These are phyloP conservation scores for Pseudocercospora eumusae DNA, from an alignment of 2,329 filamentous ascomycete species.

Conservation along the genomic window DNA sequence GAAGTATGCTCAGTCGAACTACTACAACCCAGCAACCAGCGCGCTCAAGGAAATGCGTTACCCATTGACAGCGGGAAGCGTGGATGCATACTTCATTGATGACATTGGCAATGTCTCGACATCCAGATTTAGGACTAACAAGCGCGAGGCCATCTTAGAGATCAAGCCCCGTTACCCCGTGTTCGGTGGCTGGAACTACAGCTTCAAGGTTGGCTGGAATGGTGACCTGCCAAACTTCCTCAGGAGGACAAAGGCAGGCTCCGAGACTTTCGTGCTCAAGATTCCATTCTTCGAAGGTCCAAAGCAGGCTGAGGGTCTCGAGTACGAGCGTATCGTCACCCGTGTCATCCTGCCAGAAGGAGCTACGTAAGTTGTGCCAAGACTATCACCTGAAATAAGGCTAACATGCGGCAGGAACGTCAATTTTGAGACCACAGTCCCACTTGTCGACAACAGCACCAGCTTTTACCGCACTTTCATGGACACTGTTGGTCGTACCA, in stretches of 20 bases:
- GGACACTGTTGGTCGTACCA: slow-evolving; percentile 86
- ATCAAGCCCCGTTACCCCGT: slow-evolving; percentile 93
- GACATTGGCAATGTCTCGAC: slow-evolving; percentile 97
- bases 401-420: slow-evolving; percentile 63
- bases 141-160: slow-evolving; percentile 69
- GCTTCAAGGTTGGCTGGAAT: slow-evolving; percentile 96
- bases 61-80: slow-evolving; percentile 74
- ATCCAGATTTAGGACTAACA: slow-evolving; percentile 77
- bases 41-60: slow-evolving; percentile 82
- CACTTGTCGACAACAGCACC: slow-evolving; percentile 62
- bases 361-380: slow-evolving; percentile 64
- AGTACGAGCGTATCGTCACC: slow-evolving; percentile 78
- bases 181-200: slow-evolving; percentile 98
- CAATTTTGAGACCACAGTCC: slow-evolving; percentile 73
- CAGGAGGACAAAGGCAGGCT: slow-evolving; percentile 57
- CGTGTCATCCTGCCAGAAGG: slow-evolving; percentile 89
- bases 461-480: slow-evolving; percentile 84
- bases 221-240: slow-evolving; percentile 76
- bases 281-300: slow-evolving; percentile 93
- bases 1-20: slow-evolving; percentile 48
- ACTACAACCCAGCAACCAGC: slow-evolving; percentile 70
- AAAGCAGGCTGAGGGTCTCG: slow-evolving; percentile 78
- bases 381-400: neutral
- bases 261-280: slow-evolving; percentile 78
- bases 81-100: slow-evolving; percentile 91